phyloP scores from a whole-genome alignment of 1,284 basidiomycete genomes.

The Ceratobasidium sp. region DNA sequence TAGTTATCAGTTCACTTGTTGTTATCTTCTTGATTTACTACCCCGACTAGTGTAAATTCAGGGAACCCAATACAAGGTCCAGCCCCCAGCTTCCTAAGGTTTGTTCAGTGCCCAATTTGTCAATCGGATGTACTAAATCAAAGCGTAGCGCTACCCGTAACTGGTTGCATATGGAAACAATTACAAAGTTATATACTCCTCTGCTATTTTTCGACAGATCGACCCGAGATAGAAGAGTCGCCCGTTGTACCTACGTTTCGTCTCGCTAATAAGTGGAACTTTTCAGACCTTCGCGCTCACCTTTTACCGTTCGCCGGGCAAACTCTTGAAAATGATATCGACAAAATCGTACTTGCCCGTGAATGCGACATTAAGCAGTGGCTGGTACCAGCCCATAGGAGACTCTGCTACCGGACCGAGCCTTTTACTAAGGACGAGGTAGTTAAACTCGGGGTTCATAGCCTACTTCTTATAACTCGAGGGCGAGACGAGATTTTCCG shows the following conservation, averaged over 20 bases:
- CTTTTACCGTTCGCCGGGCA: slow-evolving; percentile 28
- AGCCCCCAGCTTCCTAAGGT: too few species aligned
- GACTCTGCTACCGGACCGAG: slow-evolving; percentile 25
- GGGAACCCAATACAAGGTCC: too few species aligned
- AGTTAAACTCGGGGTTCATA: slow-evolving; percentile 27
- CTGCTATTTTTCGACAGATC: slow-evolving; percentile 4
- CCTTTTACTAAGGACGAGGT: slow-evolving; percentile 37
- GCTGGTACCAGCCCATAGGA: slow-evolving; percentile 32
- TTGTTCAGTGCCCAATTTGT: slow-evolving; percentile 1
- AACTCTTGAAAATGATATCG: slow-evolving; percentile 22
- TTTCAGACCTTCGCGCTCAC: slow-evolving; percentile 30
- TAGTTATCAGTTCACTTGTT: too few species aligned
- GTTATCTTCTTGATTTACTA: too few species aligned
- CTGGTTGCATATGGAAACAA: too few species aligned
- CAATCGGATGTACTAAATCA: background rate
- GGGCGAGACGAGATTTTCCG: too few species aligned
- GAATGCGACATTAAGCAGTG: slow-evolving; percentile 43
- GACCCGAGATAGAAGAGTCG: slow-evolving; percentile 11
- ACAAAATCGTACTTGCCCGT: slow-evolving; percentile 40
- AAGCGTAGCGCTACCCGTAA: too few species aligned
- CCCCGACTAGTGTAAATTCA: too few species aligned
- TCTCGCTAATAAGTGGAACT: slow-evolving; percentile 48
- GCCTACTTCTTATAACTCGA: slow-evolving; percentile 22
- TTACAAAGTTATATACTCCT: background rate
- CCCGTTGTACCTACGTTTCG: slow-evolving; percentile 44